Evolutionary conservation across 305 asterid species (phyloP), one percentile per base, ranked within the genome.

Genomic region (Solanum chacoense): DNA sequence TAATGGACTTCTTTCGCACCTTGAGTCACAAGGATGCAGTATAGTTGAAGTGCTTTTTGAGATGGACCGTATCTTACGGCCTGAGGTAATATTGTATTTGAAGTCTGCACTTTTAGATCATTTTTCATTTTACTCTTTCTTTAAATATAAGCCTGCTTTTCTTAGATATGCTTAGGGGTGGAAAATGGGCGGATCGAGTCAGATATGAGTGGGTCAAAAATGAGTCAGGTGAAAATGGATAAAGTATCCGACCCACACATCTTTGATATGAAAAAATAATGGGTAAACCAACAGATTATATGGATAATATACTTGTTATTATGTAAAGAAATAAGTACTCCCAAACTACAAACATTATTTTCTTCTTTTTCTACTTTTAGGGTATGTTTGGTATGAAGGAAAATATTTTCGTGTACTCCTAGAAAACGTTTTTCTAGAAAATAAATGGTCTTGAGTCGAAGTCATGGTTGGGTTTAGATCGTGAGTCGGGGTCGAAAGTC

Each of bases 51-150:
- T 97, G 87, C 91, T 96, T 81, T 92, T 95, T 31, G 99, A 96
- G 92, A 97, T 97, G 98, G 99, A 97, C 81, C 98, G 99, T 34
- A 97, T 97, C 74, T 94, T 97, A 88, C 96, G 99, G 12, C 99
- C 99, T 14, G 99, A 97, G 99, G 99, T 97, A 94, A 92, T 50
- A 81, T 87, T 83, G 11, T 18, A 87, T 37, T 87, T 87, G 71
- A 36, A 24, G 40, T 81, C 40, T 8, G 11, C 86, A 45, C 37
- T 28, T 16, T 5, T 29, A 40, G 24, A 40, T 38, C 55, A 81
- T 42, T 24, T 8, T 81, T 45, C 24, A 12, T 16, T 80, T 79
- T 36, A 37, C 36, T 80, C 71, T 18, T 80, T 80, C 86, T 80
- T 87, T 26, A 69, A 26, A 73, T 10, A 69, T 26, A 24, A 37